Base-by-base conservation (phyloP, 768 basidiomycete species). In the Amanita muscaria region DNA sequence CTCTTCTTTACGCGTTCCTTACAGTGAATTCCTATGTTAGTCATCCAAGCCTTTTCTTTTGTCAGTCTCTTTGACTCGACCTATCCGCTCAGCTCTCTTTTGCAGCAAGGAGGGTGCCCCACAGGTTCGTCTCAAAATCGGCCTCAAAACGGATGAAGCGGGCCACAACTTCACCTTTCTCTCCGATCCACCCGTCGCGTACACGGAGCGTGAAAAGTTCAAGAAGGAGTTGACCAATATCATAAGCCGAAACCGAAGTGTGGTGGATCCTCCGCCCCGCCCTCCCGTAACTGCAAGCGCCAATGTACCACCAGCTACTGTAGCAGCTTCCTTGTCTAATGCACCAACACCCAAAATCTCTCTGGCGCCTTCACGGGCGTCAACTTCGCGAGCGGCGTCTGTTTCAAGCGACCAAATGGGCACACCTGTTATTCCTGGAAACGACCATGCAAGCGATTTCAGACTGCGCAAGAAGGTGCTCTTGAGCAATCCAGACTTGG, bases 101-200 rank as follows among this genome's bases (percentile, higher is more conserved):
- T 88, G 83, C 55, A 88, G 86, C 59, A 91, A 91, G 55, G 82
- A 84, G 55, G 83, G 83, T 43, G 80, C 86, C 4, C 64, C 84
- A 0, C 85, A 89, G 59, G 84, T 88, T 53, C 73, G 79, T 38
- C 68, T 91, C 38, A 90, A 90, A 56, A 64, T 93, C 25, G 79
- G 76, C 1, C 68, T 89, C 24, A 61, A 77, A 42, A 71, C 68
- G 38, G 79, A 88, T 58, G 83, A 85, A 45, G 71, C 70, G 10
- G 85, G 83, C 6, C 83, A 88, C 66, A 86, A 80, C 55, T 93
- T 92, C 61, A 83, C 83, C 1, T 90, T 88, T 64, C 79, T 74
- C 1, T 76, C 83, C 1, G 76, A 83, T 2, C 76, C 73, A 47
- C 63, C 77, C 1, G 62, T 73, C 53, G 85, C 88, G 25, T 66